phyloP scores from a whole-genome alignment of 208 protist species.

The Leishmania aethiopica region DNA sequence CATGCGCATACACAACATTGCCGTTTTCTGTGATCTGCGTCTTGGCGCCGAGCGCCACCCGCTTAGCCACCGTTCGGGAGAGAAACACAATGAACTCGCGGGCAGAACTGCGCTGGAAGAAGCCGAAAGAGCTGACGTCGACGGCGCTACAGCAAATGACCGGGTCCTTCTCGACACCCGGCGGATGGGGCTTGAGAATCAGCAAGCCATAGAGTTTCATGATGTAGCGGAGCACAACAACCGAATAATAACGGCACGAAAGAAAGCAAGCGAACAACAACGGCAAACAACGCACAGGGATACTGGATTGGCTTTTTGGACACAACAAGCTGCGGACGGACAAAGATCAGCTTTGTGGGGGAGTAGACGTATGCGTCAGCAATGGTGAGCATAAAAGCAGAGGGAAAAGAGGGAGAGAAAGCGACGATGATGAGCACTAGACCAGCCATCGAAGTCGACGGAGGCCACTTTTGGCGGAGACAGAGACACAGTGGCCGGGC shows the following conservation, averaged over 20 bases:
- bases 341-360: background rate
- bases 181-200: slow-evolving; percentile 61
- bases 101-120: slow-evolving; percentile 84
- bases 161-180: slow-evolving; percentile 61
- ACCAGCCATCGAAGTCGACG: background rate
- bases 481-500: background rate
- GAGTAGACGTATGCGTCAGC: background rate
- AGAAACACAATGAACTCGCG: slow-evolving; percentile 90
- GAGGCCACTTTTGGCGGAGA: background rate
- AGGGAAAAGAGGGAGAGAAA: background rate
- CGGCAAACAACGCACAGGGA: background rate
- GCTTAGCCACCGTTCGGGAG: slow-evolving; percentile 80
- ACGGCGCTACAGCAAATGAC: slow-evolving; percentile 82
- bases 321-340: background rate
- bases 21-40: slow-evolving; percentile 86
- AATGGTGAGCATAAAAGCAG: background rate
- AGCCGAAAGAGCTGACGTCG: slow-evolving; percentile 88
- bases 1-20: slow-evolving; percentile 74
- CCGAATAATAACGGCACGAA: background rate
- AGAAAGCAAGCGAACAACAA: background rate
- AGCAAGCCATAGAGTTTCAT: slow-evolving; percentile 85
- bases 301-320: background rate
- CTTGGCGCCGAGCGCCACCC: slow-evolving; percentile 62
- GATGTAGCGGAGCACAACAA: background rate
- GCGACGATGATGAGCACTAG: background rate